A percentile compares a stretch with the other conserved stretches of the same genome.
phyloP scores from a whole-genome alignment of 257 asterid genomes.

The Ajuga chamaepitys region DNA sequence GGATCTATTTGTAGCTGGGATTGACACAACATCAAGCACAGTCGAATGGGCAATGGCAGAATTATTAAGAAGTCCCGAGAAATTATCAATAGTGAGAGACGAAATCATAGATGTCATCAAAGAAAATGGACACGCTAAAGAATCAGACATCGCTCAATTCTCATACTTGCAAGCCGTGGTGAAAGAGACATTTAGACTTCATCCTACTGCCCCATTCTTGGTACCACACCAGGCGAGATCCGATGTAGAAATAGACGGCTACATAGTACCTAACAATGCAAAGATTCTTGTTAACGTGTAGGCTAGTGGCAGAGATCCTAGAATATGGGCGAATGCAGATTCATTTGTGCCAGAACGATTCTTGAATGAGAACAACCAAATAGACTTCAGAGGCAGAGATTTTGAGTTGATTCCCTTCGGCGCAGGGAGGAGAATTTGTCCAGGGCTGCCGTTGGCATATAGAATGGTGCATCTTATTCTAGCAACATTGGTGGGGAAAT shows the following conservation, averaged over 20 bases:
- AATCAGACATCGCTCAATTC: conserved; percentile 17
- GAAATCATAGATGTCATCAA: conserved; percentile 1
- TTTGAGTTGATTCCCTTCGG: conserved; percentile 40
- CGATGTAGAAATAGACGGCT: conserved; percentile 21
- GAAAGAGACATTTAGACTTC: conserved; percentile 30
- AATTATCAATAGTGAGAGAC: not conserved
- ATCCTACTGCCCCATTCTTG: conserved; percentile 23
- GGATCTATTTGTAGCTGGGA: conserved; percentile 21
- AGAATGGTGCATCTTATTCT: conserved; percentile 35
- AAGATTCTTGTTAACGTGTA: conserved; percentile 28
- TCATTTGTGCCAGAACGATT: conserved; percentile 32
- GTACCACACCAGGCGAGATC: conserved; percentile 20
- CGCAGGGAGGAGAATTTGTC: conserved; percentile 31
- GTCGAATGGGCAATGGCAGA: conserved; percentile 41
- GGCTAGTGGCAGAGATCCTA: conserved; percentile 34
- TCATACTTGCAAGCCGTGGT: conserved; percentile 27
- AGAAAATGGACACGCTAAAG: conserved; percentile 14
- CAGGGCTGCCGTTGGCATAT: conserved; percentile 31
- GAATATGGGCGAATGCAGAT: conserved; percentile 21
- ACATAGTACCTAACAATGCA: conserved; percentile 18
- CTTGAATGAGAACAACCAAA: not conserved
- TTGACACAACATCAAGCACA: conserved; percentile 21
- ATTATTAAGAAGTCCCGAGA: conserved; percentile 17
- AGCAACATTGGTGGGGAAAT: conserved; percentile 17
- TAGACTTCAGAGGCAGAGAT: conserved; percentile 24